Conservation (phyloP, 2,329 filamentous ascomycete species). For the Diplodia mutila region DNA sequence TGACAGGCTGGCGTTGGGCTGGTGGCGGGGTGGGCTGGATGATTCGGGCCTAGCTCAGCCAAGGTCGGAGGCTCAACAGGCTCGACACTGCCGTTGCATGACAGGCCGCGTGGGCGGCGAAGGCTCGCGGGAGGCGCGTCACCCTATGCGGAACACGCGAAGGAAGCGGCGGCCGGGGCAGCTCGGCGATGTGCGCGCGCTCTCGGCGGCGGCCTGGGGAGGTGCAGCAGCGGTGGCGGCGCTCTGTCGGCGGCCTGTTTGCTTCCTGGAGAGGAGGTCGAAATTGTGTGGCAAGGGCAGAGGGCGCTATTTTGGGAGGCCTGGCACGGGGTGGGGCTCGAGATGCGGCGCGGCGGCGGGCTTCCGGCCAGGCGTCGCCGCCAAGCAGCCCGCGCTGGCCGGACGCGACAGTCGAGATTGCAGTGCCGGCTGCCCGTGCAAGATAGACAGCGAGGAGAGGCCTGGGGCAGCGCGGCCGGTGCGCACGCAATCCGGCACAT, state of each 20-base stretch:
- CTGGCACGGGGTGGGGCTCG: background rate
- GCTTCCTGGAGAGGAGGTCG: background rate
- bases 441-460: constrained; percentile 1
- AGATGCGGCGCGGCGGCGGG: background rate
- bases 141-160: background rate
- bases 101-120: background rate
- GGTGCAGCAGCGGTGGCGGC: background rate
- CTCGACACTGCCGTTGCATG: constrained; percentile 16
- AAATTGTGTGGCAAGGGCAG: constrained; percentile 19
- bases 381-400: background rate
- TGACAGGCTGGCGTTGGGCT: constrained; percentile 10
- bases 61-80: constrained; percentile 22
- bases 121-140: constrained; percentile 11
- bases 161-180: background rate
- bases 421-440: constrained; percentile 18
- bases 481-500: constrained; percentile 15
- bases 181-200: background rate
- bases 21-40: constrained; percentile 5
- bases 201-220: no score
- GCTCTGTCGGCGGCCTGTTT: no score
- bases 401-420: constrained; percentile 11
- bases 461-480: constrained; percentile 13
- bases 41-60: constrained; percentile 12
- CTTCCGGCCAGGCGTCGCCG: background rate
- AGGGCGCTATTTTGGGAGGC: constrained; percentile 21